Evolutionary conservation across 2,329 filamentous ascomycete genomes (phyloP).

Genomic region (Talaromyces marneffei): DNA sequence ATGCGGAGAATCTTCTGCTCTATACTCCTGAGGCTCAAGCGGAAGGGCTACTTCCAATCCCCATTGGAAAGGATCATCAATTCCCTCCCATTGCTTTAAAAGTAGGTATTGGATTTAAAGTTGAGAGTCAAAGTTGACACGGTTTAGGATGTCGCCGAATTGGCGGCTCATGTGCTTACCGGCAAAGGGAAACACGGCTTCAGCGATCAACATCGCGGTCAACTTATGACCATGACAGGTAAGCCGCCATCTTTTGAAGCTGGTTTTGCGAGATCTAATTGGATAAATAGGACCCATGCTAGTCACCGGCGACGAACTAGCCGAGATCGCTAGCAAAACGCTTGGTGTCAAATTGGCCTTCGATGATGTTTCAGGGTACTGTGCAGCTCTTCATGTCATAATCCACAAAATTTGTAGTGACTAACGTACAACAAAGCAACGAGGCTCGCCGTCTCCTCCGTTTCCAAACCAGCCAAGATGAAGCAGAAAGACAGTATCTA

Average conservation of each 20-base stretch:
- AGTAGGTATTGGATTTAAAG: conserved; percentile 23
- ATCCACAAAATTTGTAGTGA: too few species aligned
- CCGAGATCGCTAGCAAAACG: conserved; percentile 41
- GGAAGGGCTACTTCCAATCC: conserved; percentile 43
- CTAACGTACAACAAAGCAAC: conserved; percentile 9
- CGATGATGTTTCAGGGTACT: conserved; percentile 44
- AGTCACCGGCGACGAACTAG: conserved; percentile 43
- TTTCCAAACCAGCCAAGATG: conserved; percentile 31
- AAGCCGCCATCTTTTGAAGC: neutral
- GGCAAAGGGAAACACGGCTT: conserved; percentile 48
- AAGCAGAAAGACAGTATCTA: conserved; percentile 44
- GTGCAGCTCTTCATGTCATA: conserved; percentile 7
- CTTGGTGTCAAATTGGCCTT: conserved; percentile 42
- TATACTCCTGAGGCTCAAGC: conserved; percentile 44
- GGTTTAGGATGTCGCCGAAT: conserved; percentile 42
- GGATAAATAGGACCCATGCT: conserved; percentile 41
- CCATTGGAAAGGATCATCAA: conserved; percentile 45
- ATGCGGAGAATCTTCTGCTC: conserved; percentile 48
- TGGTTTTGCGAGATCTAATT: neutral
- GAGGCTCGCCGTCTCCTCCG: conserved; percentile 36
- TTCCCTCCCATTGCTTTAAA: conserved; percentile 48
- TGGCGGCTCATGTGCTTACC: conserved; percentile 45
- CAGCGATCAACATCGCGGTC: conserved; percentile 47
- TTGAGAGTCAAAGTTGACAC: neutral
- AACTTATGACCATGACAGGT: conserved; percentile 50